Evolutionary conservation across 768 basidiomycete species (phyloP).

Genomic region (Lactarius indigo): DNA sequence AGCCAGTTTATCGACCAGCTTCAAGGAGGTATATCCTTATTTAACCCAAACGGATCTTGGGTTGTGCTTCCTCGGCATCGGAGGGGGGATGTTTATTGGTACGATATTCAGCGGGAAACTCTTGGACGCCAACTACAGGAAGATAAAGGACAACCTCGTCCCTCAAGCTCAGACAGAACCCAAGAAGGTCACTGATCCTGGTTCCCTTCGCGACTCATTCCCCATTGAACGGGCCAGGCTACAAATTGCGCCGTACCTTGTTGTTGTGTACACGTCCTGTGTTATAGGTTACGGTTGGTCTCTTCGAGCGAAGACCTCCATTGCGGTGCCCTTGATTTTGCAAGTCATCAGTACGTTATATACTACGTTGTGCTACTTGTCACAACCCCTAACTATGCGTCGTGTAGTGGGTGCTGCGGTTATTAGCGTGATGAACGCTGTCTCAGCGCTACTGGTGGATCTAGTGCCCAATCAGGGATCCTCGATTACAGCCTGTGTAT

Average conservation of each 20-base stretch:
- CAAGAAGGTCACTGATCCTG: conserved; percentile 25
- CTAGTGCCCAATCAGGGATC: conserved; percentile 59
- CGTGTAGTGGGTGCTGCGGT: conserved; percentile 47
- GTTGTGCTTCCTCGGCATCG: conserved; percentile 73
- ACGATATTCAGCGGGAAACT: conserved; percentile 56
- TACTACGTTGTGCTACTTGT: neutral
- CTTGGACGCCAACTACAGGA: conserved; percentile 63
- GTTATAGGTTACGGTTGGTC: conserved; percentile 62
- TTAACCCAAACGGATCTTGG: conserved; percentile 65
- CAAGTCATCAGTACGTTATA: conserved; percentile 35
- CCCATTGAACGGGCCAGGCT: conserved; percentile 61
- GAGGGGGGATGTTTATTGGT: conserved; percentile 66
- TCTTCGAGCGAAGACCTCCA: conserved; percentile 43
- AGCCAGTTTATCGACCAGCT: conserved; percentile 59
- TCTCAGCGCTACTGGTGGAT: conserved; percentile 64
- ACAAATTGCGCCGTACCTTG: conserved; percentile 42
- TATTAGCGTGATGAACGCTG: conserved; percentile 49
- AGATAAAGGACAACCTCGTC: conserved; percentile 33
- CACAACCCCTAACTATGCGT: neutral
- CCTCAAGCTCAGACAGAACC: conserved; percentile 22
- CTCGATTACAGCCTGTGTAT: conserved; percentile 67
- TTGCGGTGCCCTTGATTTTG: conserved; percentile 55
- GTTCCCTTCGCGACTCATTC: conserved; percentile 38
- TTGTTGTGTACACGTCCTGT: conserved; percentile 38
- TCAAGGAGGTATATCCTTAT: conserved; percentile 53